phyloP scores from a whole-genome alignment of 78 protist species.

The Cavenderia fasciculata region DNA sequence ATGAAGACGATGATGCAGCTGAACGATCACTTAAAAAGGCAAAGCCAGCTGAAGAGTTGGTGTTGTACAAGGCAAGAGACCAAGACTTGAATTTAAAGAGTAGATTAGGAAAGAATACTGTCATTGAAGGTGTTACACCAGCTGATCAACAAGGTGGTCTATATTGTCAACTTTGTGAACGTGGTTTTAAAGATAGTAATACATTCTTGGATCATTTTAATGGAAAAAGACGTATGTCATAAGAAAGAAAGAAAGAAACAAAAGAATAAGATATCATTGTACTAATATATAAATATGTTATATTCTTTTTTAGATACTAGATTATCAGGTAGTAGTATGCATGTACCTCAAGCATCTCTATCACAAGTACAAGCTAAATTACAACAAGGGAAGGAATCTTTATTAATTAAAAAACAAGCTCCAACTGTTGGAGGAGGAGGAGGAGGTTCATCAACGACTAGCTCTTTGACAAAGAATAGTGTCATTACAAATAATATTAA shows the following conservation, averaged over 20 bases:
- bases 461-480: too few species aligned
- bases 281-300: not conserved
- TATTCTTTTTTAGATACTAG: slow-evolving; percentile 16
- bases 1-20: not conserved
- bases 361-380: slow-evolving; percentile 38
- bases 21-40: not conserved
- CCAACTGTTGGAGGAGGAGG: too few species aligned
- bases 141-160: slow-evolving; percentile 41
- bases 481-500: too few species aligned
- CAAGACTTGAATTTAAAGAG: slow-evolving; percentile 10
- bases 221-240: slow-evolving; percentile 50
- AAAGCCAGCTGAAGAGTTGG: not conserved
- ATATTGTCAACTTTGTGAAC: slow-evolving; percentile 52
- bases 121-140: slow-evolving; percentile 48
- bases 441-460: too few species aligned
- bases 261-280: not conserved
- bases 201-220: slow-evolving; percentile 44
- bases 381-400: slow-evolving; percentile 1
- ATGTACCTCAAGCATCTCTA: slow-evolving; percentile 27
- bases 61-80: slow-evolving; percentile 27
- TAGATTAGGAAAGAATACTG: slow-evolving; percentile 10
- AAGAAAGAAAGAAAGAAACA: not conserved
- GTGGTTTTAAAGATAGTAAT: slow-evolving; percentile 18
- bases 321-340: slow-evolving; percentile 45
- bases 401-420: too few species aligned